phyloP scores from a whole-genome alignment of 2,329 filamentous ascomycete species.

The Myotisia sp. region DNA sequence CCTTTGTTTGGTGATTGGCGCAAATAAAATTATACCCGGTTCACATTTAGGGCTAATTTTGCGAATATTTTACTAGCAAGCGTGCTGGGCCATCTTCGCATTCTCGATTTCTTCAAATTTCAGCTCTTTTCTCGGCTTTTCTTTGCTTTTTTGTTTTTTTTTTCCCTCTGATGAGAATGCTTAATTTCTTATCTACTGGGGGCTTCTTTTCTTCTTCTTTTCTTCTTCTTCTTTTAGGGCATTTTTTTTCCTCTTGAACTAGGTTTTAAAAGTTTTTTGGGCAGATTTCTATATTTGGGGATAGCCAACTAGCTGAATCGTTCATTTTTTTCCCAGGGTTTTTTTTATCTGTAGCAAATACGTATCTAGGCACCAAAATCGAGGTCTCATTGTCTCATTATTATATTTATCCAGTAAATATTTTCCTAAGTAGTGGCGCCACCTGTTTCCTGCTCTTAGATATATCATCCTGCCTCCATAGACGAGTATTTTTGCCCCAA shows the following conservation, averaged over 20 bases:
- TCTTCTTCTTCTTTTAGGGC: neutral
- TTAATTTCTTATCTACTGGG: neutral
- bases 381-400: no score
- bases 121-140: slow-evolving; percentile 1
- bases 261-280: neutral
- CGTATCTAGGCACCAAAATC: no score
- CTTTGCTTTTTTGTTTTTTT: slow-evolving; percentile 1
- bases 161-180: neutral
- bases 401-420: slow-evolving; percentile 11
- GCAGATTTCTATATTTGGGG: neutral
- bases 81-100: no score
- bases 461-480: slow-evolving; percentile 45
- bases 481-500: slow-evolving; percentile 28
- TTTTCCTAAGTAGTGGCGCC: slow-evolving; percentile 43
- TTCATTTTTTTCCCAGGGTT: no score
- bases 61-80: no score
- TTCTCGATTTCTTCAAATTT: slow-evolving; percentile 2
- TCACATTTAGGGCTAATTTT: slow-evolving; percentile 4
- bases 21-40: slow-evolving; percentile 5
- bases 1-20: slow-evolving; percentile 3
- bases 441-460: slow-evolving; percentile 50
- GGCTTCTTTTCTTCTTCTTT: slow-evolving; percentile 1
- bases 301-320: neutral
- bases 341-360: no score
- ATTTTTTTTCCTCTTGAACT: neutral